Percentiles rank a stretch among this genome's conserved stretches.
These are phyloP conservation scores for Dovyalis caffra DNA, from an alignment of 345 rosid species.

Conservation along the genomic window DNA sequence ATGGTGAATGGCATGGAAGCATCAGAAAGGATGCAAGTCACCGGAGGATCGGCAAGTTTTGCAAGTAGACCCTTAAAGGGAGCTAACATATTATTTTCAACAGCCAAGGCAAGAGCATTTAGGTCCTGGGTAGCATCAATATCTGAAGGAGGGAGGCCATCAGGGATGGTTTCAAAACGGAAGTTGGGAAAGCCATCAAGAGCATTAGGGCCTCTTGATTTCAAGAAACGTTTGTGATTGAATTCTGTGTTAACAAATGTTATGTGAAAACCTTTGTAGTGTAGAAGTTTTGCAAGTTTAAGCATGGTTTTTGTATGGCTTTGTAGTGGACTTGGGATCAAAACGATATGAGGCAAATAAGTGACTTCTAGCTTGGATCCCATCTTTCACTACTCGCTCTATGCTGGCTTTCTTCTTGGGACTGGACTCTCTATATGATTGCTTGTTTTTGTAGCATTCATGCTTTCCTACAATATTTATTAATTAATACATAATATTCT, in stretches of 20 bases:
- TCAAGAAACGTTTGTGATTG: background rate
- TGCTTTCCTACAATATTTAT: too few relatives aligned
- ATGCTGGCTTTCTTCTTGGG: background rate
- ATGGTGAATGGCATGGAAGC: constrained; percentile 40
- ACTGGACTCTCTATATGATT: too few relatives aligned
- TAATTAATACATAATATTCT: too few relatives aligned
- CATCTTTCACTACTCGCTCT: background rate
- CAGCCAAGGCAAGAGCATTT: constrained; percentile 31
- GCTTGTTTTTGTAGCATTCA: too few relatives aligned
- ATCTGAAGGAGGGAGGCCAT: background rate
- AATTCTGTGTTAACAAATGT: background rate
- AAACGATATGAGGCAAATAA: background rate
- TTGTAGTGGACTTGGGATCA: background rate
- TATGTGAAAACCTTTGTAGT: background rate
- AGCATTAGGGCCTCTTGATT: background rate
- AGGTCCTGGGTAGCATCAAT: constrained; percentile 39
- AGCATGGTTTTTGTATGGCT: background rate
- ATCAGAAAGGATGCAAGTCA: constrained; percentile 44
- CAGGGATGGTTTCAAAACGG: background rate
- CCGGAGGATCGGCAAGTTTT: constrained; percentile 33
- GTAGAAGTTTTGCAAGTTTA: background rate
- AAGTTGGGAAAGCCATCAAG: background rate
- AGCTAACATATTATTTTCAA: constrained; percentile 20
- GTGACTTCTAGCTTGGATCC: background rate
- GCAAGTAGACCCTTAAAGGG: constrained; percentile 31